Evolutionary conservation across 371 early-diverging fungal genomes (phyloP), one percentile per base, ranked within the genome.

Genomic region (Haplosporangium sp.): DNA sequence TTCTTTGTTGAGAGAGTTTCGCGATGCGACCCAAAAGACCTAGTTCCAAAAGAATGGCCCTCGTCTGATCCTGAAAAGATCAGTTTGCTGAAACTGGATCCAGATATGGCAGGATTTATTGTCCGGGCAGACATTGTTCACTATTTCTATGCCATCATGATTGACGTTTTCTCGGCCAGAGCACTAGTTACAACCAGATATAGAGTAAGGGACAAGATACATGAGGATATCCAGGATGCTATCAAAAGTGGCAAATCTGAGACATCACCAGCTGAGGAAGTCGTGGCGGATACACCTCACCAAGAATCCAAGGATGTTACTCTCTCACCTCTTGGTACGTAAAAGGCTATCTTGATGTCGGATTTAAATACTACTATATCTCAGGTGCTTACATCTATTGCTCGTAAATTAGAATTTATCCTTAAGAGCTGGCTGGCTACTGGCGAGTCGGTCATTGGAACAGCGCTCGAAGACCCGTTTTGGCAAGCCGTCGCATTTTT

Each of bases 121-220:
- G 37, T 72, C 19, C 72, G 78, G n/a, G 78, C 73, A 10, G 73
- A 77, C 27, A 69, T 73, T 63, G 67, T 66, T 19, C 61, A 77
- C 57, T 77, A 69, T 40, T 44, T 77, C 2, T 69, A 65, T 52
- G 44, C 44, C 45, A 42, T 57, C 19, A 34, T 77, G 45, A 59
- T 72, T 27, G 73, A 77, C 20, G 53, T 57, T n/a, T 72, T 77
- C 58, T 63, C 73, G 7, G 39, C 57, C 20, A 65, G 56, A 38
- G 55, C 72, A 1, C 63, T 77, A 4, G 69, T 73, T 27, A 60
- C 70, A 1, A 40, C 69, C 0, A 64, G 78, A 4, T 77, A 77
- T 27, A 58, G 37, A 11, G 47, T 72, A 2, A 53, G 11, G 13
- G 78, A 77, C 39, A 62, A 53, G 19, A 61, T 72, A 5, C 65